Evolutionary conservation across 345 rosid species (phyloP), one percentile per base, ranked within the genome.

Genomic region (Schrenkiella parvula): DNA sequence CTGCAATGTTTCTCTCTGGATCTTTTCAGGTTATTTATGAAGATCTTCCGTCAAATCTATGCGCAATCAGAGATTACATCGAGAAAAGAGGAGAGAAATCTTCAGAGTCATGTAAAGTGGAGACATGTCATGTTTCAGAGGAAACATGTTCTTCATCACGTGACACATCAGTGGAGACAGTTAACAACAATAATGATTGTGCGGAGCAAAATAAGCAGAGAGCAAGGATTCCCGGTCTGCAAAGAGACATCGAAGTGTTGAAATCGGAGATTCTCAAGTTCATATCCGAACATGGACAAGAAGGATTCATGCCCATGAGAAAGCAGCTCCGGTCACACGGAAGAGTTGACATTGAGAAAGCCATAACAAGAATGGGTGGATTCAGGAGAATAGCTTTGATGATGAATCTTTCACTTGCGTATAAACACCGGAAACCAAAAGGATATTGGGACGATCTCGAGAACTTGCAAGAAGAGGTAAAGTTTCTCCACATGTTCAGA

Each of bases 241-340:
- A 95, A 73, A 82, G 85, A 69, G 87, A 95, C 80, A 78, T 89
- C 6, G 89, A 89, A 79, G 72, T 91, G 51, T 83, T 95, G n/a
- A 89, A 88, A 61, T 81, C 91, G 13, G 99, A 95, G 80, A 86
- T 95, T 47, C 67, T 87, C 67, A 87, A 87, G 71, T 95, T 95
- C 71, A 83, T 95, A 71, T 77, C 85, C 17, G 88, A 87, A 64
- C 89, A 89, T 55, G 99, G 99, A 39, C 93, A 89, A 73, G 97
- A 89, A 80, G 99, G 99, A 50, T 95, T 91, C 81, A 95, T 95
- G 99, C 99, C 97, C 0, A 95, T 91, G 97, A 88, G 99, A 80
- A 95, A 95, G 75, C 99, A 95, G 74, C 97, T 95, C 4, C 91
- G 96, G 47, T 44, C 82, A 71, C 95, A 84, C 55, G 91, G 99